Percentiles rank a stretch among this genome's conserved stretches.
These are phyloP conservation scores for Prunus campanulata DNA, from an alignment of 306 rosid species.

Conservation along the genomic window DNA sequence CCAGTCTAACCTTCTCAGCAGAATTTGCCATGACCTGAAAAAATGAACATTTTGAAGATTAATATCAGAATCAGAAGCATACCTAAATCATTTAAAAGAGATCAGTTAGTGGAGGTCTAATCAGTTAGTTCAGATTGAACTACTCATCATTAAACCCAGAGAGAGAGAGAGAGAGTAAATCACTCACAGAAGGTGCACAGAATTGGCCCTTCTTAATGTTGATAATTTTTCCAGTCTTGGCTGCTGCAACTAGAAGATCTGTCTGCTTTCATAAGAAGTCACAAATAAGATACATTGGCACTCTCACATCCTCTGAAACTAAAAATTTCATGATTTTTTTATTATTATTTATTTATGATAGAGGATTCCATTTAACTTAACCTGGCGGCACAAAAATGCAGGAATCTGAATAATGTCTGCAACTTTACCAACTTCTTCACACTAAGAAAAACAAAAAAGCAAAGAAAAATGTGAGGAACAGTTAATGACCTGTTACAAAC, in stretches of 20 bases:
- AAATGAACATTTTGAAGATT: constrained; percentile 18
- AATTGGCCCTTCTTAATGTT: constrained; percentile 97
- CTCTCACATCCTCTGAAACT: constrained; percentile 8
- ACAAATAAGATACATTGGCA: constrained; percentile 30
- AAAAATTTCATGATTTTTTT: not conserved
- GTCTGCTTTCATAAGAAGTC: constrained; percentile 61
- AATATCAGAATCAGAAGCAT: constrained; percentile 5
- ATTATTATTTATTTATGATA: not conserved
- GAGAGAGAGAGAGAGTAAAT: not conserved
- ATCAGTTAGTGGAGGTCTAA: not conserved
- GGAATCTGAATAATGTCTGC: constrained; percentile 97
- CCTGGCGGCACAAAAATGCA: constrained; percentile 95
- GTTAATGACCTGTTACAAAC: not conserved
- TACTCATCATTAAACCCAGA: not conserved
- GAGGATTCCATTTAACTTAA: constrained; percentile 19
- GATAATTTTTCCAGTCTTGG: constrained; percentile 87
- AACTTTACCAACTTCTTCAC: constrained; percentile 90
- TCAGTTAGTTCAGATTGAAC: not conserved
- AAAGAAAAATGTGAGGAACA: constrained; percentile 12
- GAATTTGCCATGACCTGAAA: constrained; percentile 86
- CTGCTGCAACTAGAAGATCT: constrained; percentile 96
- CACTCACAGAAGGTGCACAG: constrained; percentile 94
- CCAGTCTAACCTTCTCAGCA: constrained; percentile 86
- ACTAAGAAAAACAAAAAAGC: constrained; percentile 45
- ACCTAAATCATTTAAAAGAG: not conserved